Base-by-base conservation (phyloP, 176 grass and related monocot species). In the Zea luxurians region DNA sequence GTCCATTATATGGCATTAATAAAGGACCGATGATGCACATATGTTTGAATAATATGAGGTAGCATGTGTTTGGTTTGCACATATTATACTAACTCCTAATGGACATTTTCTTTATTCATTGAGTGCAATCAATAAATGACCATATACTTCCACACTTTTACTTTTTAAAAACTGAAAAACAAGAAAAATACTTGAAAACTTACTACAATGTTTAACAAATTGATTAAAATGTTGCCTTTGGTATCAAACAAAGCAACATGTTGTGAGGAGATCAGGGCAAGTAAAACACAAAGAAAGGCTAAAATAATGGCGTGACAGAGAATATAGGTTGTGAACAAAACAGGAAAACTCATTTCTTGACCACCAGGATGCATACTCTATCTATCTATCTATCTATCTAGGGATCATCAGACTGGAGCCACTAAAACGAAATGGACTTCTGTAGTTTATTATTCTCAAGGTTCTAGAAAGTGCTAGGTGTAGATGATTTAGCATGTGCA, bases 1-100 rank as follows among this genome's bases (percentile, higher is more conserved):
- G 42, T 49, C 9, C 62, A 37, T 46, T 75, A 70, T 13, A 13
- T 78, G n/a, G 16, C 62, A 55, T 44, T 37, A 57, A 45, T 17
- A 80, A 37, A 43, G 10, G 42, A 81, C 13, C 61, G n/a, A 37
- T 15, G 44, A 63, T 52, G 58, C 9, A 1, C 1, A 27, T 27
- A 27, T 27, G 27, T 27, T 27, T 27, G 13, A 52, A 17, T 27
- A 38, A 11, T 7, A 0, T 40, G 7, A 48, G 16, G 71, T 47
- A 38, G 35, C 11, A 49, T 42, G 34, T 61, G 34, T 20, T 40
- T 8, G 2, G 76, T 27, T 48, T 34, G 4, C 35, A 73, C 10
- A 54, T 64, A 78, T 8, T 54, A 75, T 80, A 42, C 8, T 60
- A 17, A 68, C 66, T 74, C 42, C 15, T 27, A 17, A 27, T 59